Evolutionary conservation across 164 flowering plant species (phyloP).

Genomic region (Magnolia sinica): DNA sequence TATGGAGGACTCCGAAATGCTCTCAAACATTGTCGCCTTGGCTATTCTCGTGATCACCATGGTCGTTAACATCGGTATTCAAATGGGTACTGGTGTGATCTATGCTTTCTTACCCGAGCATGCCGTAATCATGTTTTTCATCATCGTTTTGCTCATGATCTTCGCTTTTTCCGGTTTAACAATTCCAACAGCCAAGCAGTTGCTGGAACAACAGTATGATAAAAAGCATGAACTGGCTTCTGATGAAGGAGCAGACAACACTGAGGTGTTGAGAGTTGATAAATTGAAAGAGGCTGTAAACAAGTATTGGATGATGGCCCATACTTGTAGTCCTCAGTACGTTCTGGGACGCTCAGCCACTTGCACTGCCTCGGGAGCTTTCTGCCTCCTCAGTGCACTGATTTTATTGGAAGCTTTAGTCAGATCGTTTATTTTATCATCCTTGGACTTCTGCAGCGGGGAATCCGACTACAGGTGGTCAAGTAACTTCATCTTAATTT

Average conservation of each 20-base stretch:
- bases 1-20: slow-evolving; percentile 31
- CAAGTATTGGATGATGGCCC: slow-evolving; percentile 66
- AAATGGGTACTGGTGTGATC: slow-evolving; percentile 16
- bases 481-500: background rate
- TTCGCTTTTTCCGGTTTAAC: slow-evolving; percentile 6
- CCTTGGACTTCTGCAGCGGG: slow-evolving; percentile 10
- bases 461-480: slow-evolving; percentile 63
- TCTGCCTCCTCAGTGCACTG: slow-evolving; percentile 32
- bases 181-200: slow-evolving; percentile 2
- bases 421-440: slow-evolving; percentile 2
- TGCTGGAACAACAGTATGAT: background rate
- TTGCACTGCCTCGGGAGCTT: slow-evolving; percentile 50
- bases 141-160: slow-evolving; percentile 6
- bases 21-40: slow-evolving; percentile 1
- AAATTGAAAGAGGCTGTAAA: slow-evolving; percentile 36
- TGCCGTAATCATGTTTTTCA: slow-evolving; percentile 1
- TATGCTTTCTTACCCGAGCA: slow-evolving; percentile 15
- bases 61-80: background rate
- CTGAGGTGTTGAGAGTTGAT: slow-evolving; percentile 12
- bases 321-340: slow-evolving; percentile 54
- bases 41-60: slow-evolving; percentile 6
- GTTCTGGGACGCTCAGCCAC: slow-evolving; percentile 45
- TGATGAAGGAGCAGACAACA: background rate
- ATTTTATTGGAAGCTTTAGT: slow-evolving; percentile 38
- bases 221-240: background rate